Evolutionary conservation across 441 rosid genomes (phyloP).

Genomic region (Kokia cookei): DNA sequence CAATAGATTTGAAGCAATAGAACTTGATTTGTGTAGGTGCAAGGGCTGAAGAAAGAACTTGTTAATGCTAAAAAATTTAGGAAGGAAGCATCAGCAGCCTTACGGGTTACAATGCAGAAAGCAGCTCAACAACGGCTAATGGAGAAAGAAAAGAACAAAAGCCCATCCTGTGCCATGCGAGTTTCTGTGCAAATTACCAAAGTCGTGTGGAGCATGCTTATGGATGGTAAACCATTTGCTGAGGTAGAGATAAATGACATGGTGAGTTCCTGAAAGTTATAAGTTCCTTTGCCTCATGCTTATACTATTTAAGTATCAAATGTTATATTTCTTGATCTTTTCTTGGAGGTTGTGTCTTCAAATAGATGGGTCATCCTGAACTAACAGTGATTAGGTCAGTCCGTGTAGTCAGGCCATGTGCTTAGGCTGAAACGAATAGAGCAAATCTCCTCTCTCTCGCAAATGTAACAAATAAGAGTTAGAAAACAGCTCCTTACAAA

Average conservation of each 20-base stretch:
- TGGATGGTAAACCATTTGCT: constrained; percentile 94
- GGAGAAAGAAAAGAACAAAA: constrained; percentile 97
- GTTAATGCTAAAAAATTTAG: constrained; percentile 52
- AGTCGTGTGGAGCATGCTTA: constrained; percentile 93
- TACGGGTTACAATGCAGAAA: constrained; percentile 68
- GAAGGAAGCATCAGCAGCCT: constrained; percentile 64
- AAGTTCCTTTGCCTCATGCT: constrained; percentile 1
- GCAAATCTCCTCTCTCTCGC: neutral
- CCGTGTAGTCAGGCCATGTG: neutral
- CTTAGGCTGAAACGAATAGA: neutral
- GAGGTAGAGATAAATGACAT: constrained; percentile 99
- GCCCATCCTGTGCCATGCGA: constrained; percentile 98
- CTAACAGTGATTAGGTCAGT: neutral
- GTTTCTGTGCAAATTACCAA: constrained; percentile 77
- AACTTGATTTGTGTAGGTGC: constrained; percentile 46
- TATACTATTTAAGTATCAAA: neutral
- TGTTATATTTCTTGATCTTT: neutral
- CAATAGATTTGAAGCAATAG: constrained; percentile 5
- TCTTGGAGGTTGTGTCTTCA: neutral
- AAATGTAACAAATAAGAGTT: neutral
- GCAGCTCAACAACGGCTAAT: constrained; percentile 75
- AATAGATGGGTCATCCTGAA: neutral
- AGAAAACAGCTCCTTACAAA: neutral
- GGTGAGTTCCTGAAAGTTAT: constrained; percentile 46
- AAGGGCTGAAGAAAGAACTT: constrained; percentile 66